A percentile compares a stretch with the other conserved stretches of the same genome.
These are phyloP conservation scores for Podaxis sp. DNA, from an alignment of 768 basidiomycete species.

Conservation along the genomic window DNA sequence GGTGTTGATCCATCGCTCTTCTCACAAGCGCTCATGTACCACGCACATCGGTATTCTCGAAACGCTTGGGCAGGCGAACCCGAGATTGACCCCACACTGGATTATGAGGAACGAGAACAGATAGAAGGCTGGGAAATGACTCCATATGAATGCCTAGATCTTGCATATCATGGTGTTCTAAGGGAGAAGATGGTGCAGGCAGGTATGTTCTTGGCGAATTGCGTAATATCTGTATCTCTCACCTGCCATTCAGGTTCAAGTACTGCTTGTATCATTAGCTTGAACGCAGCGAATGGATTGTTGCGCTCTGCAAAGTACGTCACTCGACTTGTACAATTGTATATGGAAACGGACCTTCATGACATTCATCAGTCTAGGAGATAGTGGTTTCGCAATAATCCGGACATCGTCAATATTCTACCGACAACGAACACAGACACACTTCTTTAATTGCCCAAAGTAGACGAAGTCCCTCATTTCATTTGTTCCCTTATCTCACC, in stretches of 20 bases:
- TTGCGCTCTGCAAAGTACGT: slow-evolving; percentile 78
- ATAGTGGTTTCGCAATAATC: slow-evolving; percentile 73
- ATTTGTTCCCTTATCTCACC: not conserved
- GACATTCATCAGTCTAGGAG: slow-evolving; percentile 55
- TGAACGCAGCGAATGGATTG: slow-evolving; percentile 73
- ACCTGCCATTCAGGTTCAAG: slow-evolving; percentile 63
- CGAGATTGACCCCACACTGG: slow-evolving; percentile 75
- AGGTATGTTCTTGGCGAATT: slow-evolving; percentile 42
- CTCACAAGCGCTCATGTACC: slow-evolving; percentile 89
- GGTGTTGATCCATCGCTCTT: slow-evolving; percentile 89
- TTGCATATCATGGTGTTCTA: slow-evolving; percentile 70
- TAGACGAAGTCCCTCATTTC: slow-evolving; percentile 20
- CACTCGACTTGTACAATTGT: slow-evolving; percentile 7
- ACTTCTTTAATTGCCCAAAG: slow-evolving; percentile 59
- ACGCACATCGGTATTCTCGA: slow-evolving; percentile 69
- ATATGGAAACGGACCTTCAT: slow-evolving; percentile 10
- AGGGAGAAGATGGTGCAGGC: slow-evolving; percentile 66
- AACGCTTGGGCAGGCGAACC: slow-evolving; percentile 83
- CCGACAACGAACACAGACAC: slow-evolving; percentile 46
- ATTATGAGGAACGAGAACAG: slow-evolving; percentile 63
- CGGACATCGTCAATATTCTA: slow-evolving; percentile 65
- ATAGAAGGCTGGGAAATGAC: slow-evolving; percentile 78
- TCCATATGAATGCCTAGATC: slow-evolving; percentile 66
- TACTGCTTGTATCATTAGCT: slow-evolving; percentile 73
- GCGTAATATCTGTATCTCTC: slow-evolving; percentile 5